A percentile compares a stretch with the other conserved stretches of the same genome.
Evolutionary conservation across 495 filamentous ascomycete genomes (phyloP).

Genomic region (Podospora bellae-mahoneyi): DNA sequence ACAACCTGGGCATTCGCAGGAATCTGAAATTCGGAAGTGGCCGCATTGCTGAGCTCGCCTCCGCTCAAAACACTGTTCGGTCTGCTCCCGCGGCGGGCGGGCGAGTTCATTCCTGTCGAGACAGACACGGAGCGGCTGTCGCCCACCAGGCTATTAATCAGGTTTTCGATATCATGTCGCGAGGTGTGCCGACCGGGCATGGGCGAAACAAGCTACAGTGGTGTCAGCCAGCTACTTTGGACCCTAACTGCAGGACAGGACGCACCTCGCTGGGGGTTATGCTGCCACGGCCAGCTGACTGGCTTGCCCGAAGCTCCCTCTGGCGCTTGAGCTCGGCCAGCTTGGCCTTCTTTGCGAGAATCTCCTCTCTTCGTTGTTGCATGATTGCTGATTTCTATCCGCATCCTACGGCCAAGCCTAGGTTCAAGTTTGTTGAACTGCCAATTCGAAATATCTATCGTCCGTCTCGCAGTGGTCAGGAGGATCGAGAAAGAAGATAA

Average conservation of each 20-base stretch:
- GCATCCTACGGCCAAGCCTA: constrained; percentile 35
- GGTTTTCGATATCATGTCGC: constrained; percentile 73
- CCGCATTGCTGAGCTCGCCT: constrained; percentile 68
- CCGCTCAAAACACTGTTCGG: constrained; percentile 80
- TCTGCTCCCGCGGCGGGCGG: constrained; percentile 67
- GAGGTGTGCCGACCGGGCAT: constrained; percentile 66
- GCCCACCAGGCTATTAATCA: constrained; percentile 76
- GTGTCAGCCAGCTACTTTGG: constrained; percentile 13
- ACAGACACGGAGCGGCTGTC: constrained; percentile 71
- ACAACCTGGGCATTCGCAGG: constrained; percentile 38
- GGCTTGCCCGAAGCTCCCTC: constrained; percentile 72
- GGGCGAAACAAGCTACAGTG: constrained; percentile 59
- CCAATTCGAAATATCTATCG: background rate
- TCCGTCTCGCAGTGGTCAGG: background rate
- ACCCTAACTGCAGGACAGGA: constrained; percentile 26
- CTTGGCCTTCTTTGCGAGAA: constrained; percentile 88
- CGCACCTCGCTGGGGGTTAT: constrained; percentile 51
- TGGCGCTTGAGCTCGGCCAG: constrained; percentile 94
- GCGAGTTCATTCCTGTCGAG: constrained; percentile 59
- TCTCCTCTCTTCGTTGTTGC: constrained; percentile 89
- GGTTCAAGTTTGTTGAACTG: background rate
- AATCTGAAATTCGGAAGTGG: constrained; percentile 51
- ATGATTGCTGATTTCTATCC: constrained; percentile 46
- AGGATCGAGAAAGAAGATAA: background rate
- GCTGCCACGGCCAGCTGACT: constrained; percentile 63